Base-by-base conservation (phyloP, 2,329 filamentous ascomycete genomes). In the Fusarium nanum region DNA sequence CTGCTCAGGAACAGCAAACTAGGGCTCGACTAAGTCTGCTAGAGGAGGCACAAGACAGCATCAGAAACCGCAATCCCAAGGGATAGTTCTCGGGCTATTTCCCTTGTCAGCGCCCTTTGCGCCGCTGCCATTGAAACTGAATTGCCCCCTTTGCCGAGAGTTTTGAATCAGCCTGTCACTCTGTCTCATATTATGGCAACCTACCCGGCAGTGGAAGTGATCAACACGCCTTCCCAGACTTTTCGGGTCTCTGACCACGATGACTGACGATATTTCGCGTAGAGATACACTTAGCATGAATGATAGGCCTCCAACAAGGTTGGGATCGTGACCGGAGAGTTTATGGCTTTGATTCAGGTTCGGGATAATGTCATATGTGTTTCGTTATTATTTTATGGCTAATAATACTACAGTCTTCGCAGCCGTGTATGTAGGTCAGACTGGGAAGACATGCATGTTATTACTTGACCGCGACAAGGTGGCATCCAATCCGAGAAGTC, bases 1-100 rank as follows among this genome's bases (percentile, higher is more conserved):
- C 72, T 73, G 50, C 53, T 64, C 63, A 71, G 70, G 70, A 68
- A 72, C 72, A 62, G 61, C 50, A 69, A 48, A 63, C 69, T 67
- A 75, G 45, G 52, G 47, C 28, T 65, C 46, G 34, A 32, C 58
- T 71, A 73, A 50, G 18, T 25, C 30, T 13, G 55, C 18, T 18
- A 56, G 55, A 67, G 46, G 60, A 59, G 58, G 56, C 56, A 69
- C 60, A 27, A 49, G 25, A 50, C 46, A 54, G 28, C 27, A 20
- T 20, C 41, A 23, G 41, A 23, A 63, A 41, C 53, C 44, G 54
- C 56, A 71, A 61, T 34, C 61, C 57, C 68, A 63, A 60, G 68
- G 47, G 68, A 53, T 40, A 32, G 22, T 25, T 42, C 28, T 44
- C 58, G 41, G 16, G 32, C 48, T 56, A 56, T 58, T 59, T 65